These are phyloP conservation scores for Candida hispaniensis DNA, from an alignment of 805 yeast genomes.

Conservation along the genomic window DNA sequence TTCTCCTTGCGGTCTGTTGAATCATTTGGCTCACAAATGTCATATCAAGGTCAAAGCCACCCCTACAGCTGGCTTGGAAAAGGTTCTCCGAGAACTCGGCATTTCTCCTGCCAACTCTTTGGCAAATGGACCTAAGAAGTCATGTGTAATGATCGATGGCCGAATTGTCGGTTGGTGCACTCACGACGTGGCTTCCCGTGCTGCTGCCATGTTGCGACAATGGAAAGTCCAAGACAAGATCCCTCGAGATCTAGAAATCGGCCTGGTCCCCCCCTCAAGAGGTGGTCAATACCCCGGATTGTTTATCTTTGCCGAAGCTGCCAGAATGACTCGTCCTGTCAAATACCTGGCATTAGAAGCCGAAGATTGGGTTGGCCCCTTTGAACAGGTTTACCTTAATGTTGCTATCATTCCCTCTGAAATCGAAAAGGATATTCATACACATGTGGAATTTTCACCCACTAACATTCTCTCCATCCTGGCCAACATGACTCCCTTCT, in stretches of 20 bases:
- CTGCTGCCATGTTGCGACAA: constrained; percentile 81
- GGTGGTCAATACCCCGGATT: constrained; percentile 98
- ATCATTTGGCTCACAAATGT: constrained; percentile 95
- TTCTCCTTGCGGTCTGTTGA: constrained; percentile 95
- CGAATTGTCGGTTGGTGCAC: constrained; percentile 87
- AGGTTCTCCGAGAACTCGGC: constrained; percentile 58
- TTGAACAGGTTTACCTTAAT: constrained; percentile 95
- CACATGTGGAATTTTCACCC: constrained; percentile 92
- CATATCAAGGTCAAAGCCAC: constrained; percentile 64
- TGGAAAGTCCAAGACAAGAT: constrained; percentile 86
- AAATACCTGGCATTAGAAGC: constrained; percentile 78
- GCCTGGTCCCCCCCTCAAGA: constrained; percentile 90
- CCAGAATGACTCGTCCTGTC: constrained; percentile 95
- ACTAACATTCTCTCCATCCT: constrained; percentile 88
- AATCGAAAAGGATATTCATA: constrained; percentile 66
- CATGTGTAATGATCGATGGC: constrained; percentile 93
- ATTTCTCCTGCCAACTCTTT: constrained; percentile 68
- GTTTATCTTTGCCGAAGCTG: constrained; percentile 78
- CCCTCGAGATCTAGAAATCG: constrained; percentile 82
- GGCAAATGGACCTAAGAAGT: constrained; percentile 77
- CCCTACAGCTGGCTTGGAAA: constrained; percentile 65
- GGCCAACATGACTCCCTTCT: constrained; percentile 95
- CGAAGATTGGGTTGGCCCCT: constrained; percentile 87
- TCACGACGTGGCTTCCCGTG: constrained; percentile 72
- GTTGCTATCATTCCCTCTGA: constrained; percentile 91